A percentile compares a stretch with the other conserved stretches of the same genome.
Conservation (phyloP, 306 rosid species). For the Betula pendula region DNA sequence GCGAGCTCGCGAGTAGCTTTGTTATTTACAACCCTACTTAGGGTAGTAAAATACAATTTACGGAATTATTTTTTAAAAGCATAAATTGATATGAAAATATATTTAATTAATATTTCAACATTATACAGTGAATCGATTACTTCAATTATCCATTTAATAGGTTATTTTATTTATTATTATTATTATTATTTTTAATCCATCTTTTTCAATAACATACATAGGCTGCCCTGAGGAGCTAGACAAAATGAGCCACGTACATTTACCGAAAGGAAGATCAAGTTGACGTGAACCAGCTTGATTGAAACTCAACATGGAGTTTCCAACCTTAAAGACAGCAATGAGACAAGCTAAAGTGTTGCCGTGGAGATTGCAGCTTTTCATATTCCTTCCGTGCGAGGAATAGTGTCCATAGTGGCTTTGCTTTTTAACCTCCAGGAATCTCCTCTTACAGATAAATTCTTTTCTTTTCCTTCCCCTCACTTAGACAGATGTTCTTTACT, state of each 20-base stretch:
- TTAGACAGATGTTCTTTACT: constrained; percentile 39
- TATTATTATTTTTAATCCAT: too few relatives aligned
- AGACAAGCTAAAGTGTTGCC: constrained; percentile 16
- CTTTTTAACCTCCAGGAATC: constrained; percentile 35
- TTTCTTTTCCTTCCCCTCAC: constrained; percentile 49
- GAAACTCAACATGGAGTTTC: not conserved
- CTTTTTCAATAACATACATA: too few relatives aligned
- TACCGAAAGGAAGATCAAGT: not conserved
- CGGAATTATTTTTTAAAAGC: too few relatives aligned
- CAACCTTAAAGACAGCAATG: not conserved
- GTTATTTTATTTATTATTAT: too few relatives aligned
- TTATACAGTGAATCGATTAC: too few relatives aligned
- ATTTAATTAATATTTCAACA: too few relatives aligned
- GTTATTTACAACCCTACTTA: too few relatives aligned
- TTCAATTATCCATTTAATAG: too few relatives aligned
- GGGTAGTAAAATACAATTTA: too few relatives aligned
- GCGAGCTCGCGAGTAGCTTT: too few relatives aligned
- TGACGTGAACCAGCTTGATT: not conserved
- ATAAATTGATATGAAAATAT: too few relatives aligned
- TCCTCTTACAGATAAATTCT: constrained; percentile 23
- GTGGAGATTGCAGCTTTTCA: constrained; percentile 25
- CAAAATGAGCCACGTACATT: not conserved
- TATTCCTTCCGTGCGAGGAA: constrained; percentile 38
- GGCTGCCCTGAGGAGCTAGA: too few relatives aligned
- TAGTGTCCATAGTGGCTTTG: constrained; percentile 14